phyloP scores from a whole-genome alignment of 2,329 filamentous ascomycete genomes.

The Teratosphaeriaceae sp. region DNA sequence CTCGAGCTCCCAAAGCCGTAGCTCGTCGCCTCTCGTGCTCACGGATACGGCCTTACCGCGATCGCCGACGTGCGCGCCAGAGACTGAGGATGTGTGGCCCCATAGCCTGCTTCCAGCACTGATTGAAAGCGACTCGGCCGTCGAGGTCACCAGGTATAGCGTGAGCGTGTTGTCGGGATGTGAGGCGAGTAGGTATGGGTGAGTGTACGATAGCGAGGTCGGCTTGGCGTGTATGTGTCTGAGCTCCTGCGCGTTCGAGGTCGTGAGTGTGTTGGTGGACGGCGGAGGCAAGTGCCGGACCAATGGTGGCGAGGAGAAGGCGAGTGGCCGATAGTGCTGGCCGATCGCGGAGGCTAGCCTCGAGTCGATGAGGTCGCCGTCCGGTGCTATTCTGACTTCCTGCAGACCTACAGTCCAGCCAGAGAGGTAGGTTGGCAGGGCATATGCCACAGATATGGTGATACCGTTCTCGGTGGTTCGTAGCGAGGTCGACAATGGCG shows the following conservation, averaged over 20 bases:
- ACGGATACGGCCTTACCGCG: conserved; percentile 88
- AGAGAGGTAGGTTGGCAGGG: conserved; percentile 65
- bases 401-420: conserved; percentile 93
- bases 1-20: conserved; percentile 83
- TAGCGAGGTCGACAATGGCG: conserved; percentile 76
- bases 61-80: conserved; percentile 74
- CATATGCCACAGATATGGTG: conserved; percentile 82
- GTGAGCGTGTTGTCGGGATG: conserved; percentile 84
- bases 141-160: conserved; percentile 74
- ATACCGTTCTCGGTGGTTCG: conserved; percentile 58
- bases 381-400: conserved; percentile 62
- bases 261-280: conserved; percentile 10
- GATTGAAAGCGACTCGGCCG: conserved; percentile 57
- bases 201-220: conserved; percentile 50
- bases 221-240: conserved; percentile 35
- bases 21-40: conserved; percentile 61
- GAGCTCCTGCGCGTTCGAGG: conserved; percentile 17
- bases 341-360: conserved; percentile 46
- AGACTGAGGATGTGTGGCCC: conserved; percentile 88
- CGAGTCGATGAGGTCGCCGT: conserved; percentile 43
- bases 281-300: conserved; percentile 19
- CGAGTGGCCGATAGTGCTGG: conserved; percentile 38
- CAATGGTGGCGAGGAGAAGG: conserved; percentile 25
- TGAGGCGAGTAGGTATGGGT: conserved; percentile 79
- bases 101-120: conserved; percentile 70